A percentile compares a stretch with the other conserved stretches of the same genome.
These are phyloP conservation scores for Biscutella laevigata DNA, from an alignment of 441 rosid species.

Conservation along the genomic window DNA sequence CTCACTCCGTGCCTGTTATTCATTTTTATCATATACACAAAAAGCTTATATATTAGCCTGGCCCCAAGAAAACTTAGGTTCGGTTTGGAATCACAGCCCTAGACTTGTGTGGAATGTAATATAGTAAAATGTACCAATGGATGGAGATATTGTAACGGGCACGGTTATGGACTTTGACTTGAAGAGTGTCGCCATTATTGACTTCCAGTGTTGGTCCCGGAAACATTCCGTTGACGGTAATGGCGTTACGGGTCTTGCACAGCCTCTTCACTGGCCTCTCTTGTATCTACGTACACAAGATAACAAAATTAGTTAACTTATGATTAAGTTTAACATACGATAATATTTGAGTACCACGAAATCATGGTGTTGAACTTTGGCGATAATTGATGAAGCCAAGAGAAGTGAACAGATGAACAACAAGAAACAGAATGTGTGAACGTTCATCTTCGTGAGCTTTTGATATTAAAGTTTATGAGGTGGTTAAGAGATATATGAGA, in stretches of 20 bases:
- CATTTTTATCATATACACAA: not conserved
- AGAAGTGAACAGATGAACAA: conserved; percentile 34
- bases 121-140: conserved; percentile 54
- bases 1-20: conserved; percentile 66
- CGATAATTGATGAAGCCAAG: conserved; percentile 27
- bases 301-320: too few species aligned
- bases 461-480: not conserved
- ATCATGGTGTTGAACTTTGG: conserved; percentile 41
- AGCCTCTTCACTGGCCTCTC: conserved; percentile 76
- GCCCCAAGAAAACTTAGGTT: not conserved
- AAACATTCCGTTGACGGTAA: conserved; percentile 83
- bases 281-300: too few species aligned
- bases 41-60: not conserved
- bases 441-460: not conserved
- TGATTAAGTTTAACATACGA: too few species aligned
- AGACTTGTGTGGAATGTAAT: too few species aligned
- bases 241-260: conserved; percentile 65
- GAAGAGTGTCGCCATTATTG: conserved; percentile 65
- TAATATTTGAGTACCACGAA: too few species aligned
- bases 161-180: conserved; percentile 51
- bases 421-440: conserved; percentile 4
- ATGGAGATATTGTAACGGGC: conserved; percentile 69
- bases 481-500: conserved; percentile 12
- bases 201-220: conserved; percentile 86
- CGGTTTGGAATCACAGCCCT: too few species aligned